A percentile compares a stretch with the other conserved stretches of the same genome.
Evolutionary conservation across 495 filamentous ascomycete species (phyloP).

Genomic region (Aspergillus indologenus): DNA sequence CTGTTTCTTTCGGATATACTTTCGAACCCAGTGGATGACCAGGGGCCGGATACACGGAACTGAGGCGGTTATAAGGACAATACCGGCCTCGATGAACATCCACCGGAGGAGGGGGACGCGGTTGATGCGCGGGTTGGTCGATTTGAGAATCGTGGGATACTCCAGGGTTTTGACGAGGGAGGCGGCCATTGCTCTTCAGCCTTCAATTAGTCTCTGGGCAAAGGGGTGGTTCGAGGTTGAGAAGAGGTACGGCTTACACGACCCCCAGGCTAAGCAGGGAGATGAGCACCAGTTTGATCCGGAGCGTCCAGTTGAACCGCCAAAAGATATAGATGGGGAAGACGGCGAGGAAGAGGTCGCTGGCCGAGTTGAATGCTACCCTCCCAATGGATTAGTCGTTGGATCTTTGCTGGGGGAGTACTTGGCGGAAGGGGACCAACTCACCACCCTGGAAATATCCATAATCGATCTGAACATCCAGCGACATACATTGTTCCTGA

Average conservation of each 20-base stretch:
- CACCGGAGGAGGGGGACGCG: conserved; percentile 7
- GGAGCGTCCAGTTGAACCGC: conserved; percentile 7
- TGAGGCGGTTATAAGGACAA: conserved; percentile 34
- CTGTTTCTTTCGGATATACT: neutral
- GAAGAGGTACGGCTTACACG: conserved; percentile 13
- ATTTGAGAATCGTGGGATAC: conserved; percentile 6
- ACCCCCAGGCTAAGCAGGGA: conserved; percentile 7
- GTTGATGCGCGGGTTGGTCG: conserved; percentile 6
- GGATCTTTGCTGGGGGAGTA: neutral
- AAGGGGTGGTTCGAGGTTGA: neutral
- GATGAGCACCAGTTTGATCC: conserved; percentile 5
- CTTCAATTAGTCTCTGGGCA: too few species aligned
- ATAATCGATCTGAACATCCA: conserved; percentile 4
- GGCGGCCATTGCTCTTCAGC: conserved; percentile 5
- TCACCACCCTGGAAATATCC: conserved; percentile 7
- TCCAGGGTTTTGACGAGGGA: conserved; percentile 12
- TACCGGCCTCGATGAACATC: conserved; percentile 17
- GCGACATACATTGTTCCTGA: neutral
- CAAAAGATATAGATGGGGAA: conserved; percentile 7
- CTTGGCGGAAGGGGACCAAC: neutral
- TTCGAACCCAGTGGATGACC: neutral
- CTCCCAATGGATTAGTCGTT: too few species aligned
- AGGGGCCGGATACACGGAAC: conserved; percentile 30
- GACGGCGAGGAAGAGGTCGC: conserved; percentile 8
- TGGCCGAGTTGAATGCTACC: conserved; percentile 7